Evolutionary conservation across 306 rosid species (phyloP).

Genomic region (Notholithocarpus densiflorus): DNA sequence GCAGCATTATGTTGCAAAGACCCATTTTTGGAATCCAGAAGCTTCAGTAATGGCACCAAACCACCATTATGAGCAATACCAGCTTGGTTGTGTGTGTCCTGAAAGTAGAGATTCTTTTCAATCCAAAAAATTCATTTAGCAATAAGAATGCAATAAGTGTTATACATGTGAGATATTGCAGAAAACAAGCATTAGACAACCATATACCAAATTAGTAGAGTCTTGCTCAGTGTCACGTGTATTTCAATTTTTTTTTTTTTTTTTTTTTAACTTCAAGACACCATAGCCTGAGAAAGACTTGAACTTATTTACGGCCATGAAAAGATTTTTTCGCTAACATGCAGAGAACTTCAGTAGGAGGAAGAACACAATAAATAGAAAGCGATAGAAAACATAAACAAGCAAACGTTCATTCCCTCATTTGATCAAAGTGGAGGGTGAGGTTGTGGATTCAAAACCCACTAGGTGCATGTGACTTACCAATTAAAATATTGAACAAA

Average conservation of each 20-base stretch:
- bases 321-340: too few species aligned
- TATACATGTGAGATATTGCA: neutral
- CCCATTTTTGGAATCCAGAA: slow-evolving; percentile 97
- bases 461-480: too few species aligned
- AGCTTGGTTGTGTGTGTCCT: slow-evolving; percentile 96
- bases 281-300: neutral
- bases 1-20: slow-evolving; percentile 99
- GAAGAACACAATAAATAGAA: neutral
- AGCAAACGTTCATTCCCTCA: neutral
- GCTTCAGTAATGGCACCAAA: slow-evolving; percentile 82
- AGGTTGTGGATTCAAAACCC: too few species aligned
- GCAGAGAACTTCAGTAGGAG: too few species aligned
- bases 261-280: neutral
- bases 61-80: slow-evolving; percentile 98
- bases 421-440: too few species aligned
- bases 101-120: slow-evolving; percentile 28
- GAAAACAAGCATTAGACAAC: neutral
- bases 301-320: too few species aligned
- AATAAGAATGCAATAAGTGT: neutral
- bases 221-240: neutral
- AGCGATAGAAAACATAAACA: neutral
- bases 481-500: too few species aligned
- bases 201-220: too few species aligned
- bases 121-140: slow-evolving; percentile 1
- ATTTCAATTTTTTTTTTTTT: neutral